Percentiles rank a stretch among this genome's conserved stretches.
Conservation (phyloP, 805 yeast genomes). For the Candida oleophila region DNA sequence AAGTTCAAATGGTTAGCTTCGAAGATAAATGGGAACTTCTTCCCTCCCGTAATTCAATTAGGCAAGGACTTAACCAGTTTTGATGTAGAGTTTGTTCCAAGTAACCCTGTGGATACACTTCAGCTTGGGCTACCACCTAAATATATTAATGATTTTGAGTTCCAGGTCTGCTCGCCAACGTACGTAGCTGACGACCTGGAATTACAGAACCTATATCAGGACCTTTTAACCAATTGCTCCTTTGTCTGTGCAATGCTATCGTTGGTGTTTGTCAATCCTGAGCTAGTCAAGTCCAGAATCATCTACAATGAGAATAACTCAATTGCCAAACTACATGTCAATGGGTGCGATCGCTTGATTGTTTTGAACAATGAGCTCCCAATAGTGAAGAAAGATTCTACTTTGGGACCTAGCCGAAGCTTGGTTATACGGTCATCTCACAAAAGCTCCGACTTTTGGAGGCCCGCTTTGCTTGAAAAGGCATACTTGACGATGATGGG, state of each 20-base stretch:
- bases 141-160: slow-evolving; percentile 7
- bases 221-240: slow-evolving; percentile 65
- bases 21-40: slow-evolving; percentile 12
- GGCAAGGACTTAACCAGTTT: neutral
- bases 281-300: slow-evolving; percentile 21
- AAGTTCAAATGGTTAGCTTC: slow-evolving; percentile 30
- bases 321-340: slow-evolving; percentile 45
- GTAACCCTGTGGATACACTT: neutral
- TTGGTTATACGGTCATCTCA: slow-evolving; percentile 35
- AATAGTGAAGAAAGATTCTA: slow-evolving; percentile 8
- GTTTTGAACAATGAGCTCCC: slow-evolving; percentile 51
- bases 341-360: slow-evolving; percentile 52
- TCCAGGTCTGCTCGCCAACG: neutral
- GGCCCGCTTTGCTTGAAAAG: slow-evolving; percentile 80
- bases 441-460: slow-evolving; percentile 31
- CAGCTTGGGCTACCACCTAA: slow-evolving; percentile 13
- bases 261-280: slow-evolving; percentile 25
- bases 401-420: slow-evolving; percentile 19
- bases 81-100: neutral
- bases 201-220: slow-evolving; percentile 43
- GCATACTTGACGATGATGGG: slow-evolving; percentile 65
- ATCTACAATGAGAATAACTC: slow-evolving; percentile 25
- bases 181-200: slow-evolving; percentile 21
- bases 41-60: slow-evolving; percentile 22
- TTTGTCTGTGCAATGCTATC: slow-evolving; percentile 69